Percentiles rank a stretch among this genome's conserved stretches.
Conservation (phyloP, 345 rosid genomes). For the Mangifera indica region DNA sequence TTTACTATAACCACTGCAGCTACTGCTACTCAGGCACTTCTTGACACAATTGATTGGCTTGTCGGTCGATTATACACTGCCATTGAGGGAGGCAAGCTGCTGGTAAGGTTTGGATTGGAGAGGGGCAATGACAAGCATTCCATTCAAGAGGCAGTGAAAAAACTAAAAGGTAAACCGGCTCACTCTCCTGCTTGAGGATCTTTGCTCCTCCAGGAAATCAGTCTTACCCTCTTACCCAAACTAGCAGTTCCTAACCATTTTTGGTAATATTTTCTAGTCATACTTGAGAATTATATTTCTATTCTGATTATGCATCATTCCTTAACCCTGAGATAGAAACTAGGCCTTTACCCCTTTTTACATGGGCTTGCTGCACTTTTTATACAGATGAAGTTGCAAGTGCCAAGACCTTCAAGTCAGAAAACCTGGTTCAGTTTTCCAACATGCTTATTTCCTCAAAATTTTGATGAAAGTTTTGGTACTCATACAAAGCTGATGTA, state of each 20-base stretch:
- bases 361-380: neutral
- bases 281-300: neutral
- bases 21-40: constrained; percentile 55
- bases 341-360: neutral
- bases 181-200: constrained; percentile 47
- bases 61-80: constrained; percentile 49
- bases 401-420: neutral
- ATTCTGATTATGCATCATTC: neutral
- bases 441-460: neutral
- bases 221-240: constrained; percentile 28
- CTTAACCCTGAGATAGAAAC: constrained; percentile 3
- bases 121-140: constrained; percentile 50
- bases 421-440: neutral
- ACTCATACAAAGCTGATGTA: neutral
- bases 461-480: neutral
- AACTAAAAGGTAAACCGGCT: constrained; percentile 48
- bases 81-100: constrained; percentile 48
- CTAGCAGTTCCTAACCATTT: constrained; percentile 21
- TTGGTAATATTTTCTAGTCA: neutral
- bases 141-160: constrained; percentile 50
- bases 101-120: constrained; percentile 54
- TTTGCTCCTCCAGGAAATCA: constrained; percentile 57
- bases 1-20: constrained; percentile 41
- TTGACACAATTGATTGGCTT: constrained; percentile 61
- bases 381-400: neutral